Evolutionary conservation across 1,139 yeast species (phyloP).

Genomic region (Casaregolazyma suthepensis): DNA sequence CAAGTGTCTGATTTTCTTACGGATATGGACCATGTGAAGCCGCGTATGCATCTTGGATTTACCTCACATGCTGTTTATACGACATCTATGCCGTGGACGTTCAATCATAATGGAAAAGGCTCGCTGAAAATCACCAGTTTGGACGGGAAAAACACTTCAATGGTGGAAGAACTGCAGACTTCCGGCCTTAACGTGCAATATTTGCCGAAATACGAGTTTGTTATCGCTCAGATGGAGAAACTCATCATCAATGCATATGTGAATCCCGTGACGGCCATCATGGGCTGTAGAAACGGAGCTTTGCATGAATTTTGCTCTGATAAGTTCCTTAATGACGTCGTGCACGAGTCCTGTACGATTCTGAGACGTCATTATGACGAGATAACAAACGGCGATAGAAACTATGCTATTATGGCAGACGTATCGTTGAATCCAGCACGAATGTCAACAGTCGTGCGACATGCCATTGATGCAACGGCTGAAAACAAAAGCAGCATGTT

Average conservation of each 20-base stretch:
- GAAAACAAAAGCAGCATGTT: conserved; percentile 82
- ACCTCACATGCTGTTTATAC: conserved; percentile 73
- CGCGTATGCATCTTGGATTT: conserved; percentile 64
- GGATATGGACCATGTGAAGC: conserved; percentile 33
- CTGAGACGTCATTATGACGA: conserved; percentile 29
- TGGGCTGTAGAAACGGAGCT: conserved; percentile 70
- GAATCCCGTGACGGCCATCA: conserved; percentile 65
- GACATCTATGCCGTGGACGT: conserved; percentile 31
- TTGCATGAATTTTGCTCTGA: conserved; percentile 32
- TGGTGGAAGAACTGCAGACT: neutral
- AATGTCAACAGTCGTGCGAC: conserved; percentile 43
- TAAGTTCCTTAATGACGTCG: conserved; percentile 21
- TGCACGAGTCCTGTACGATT: conserved; percentile 26
- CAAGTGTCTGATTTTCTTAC: conserved; percentile 42
- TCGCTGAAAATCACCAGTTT: conserved; percentile 41
- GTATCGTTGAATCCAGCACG: conserved; percentile 39
- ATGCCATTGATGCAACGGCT: conserved; percentile 43
- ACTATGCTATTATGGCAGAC: conserved; percentile 15
- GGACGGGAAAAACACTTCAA: conserved; percentile 8
- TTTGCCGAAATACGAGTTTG: conserved; percentile 48
- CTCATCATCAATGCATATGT: conserved; percentile 68
- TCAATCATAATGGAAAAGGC: conserved; percentile 66
- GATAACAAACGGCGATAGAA: conserved; percentile 15
- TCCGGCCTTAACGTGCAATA: conserved; percentile 39
- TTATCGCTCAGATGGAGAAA: conserved; percentile 66